Conservation (phyloP, 345 rosid species). For the Eucalyptus victrix region DNA sequence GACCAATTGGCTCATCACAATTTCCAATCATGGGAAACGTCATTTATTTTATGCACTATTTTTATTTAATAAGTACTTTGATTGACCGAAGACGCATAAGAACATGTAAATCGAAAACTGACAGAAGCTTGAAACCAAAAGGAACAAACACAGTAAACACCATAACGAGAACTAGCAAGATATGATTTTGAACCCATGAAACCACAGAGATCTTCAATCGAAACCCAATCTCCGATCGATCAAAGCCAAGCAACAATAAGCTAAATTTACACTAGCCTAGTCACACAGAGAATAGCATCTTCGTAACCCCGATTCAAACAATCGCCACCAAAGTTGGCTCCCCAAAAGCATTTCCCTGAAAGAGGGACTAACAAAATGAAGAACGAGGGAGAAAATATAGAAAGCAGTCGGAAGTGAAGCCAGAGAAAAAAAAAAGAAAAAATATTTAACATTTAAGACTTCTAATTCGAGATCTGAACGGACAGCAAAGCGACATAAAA, state of each 20-base stretch:
- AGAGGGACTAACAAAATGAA: not conserved
- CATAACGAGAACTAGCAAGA: not conserved
- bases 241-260: not conserved
- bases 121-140: not conserved
- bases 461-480: conserved; percentile 14
- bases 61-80: not conserved
- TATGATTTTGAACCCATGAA: not conserved
- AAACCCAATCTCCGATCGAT: not conserved
- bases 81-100: not conserved
- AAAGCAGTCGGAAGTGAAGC: not conserved
- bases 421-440: not conserved
- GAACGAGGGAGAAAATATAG: not conserved
- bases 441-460: not conserved
- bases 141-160: not conserved
- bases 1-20: not conserved
- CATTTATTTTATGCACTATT: not conserved
- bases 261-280: not conserved
- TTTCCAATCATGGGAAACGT: not conserved
- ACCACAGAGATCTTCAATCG: not conserved
- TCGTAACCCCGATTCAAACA: not conserved
- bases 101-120: not conserved
- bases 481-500: not conserved
- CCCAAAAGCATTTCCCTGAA: not conserved
- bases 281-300: not conserved
- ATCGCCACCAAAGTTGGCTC: not conserved